These are phyloP conservation scores for Colletotrichum noveboracense DNA, from an alignment of 2,329 filamentous ascomycete species.

Conservation along the genomic window DNA sequence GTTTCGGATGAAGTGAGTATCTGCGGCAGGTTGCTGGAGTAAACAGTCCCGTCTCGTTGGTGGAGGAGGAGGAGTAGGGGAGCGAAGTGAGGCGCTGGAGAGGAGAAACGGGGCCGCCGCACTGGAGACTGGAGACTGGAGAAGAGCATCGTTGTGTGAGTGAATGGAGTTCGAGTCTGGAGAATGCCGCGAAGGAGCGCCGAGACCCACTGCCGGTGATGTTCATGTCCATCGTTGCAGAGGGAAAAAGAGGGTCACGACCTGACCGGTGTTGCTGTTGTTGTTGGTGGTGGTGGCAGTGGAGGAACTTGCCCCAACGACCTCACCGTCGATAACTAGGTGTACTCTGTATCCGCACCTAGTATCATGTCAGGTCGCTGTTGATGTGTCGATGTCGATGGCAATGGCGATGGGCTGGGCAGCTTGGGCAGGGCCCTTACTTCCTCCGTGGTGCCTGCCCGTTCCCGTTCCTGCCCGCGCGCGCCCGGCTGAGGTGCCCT, in stretches of 20 bases:
- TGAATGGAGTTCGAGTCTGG: background rate
- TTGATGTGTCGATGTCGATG: background rate
- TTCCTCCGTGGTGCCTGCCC: background rate
- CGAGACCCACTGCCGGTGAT: background rate
- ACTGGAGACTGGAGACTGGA: background rate
- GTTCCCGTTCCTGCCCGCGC: background rate
- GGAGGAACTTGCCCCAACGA: background rate
- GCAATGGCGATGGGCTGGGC: background rate
- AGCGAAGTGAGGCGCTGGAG: background rate
- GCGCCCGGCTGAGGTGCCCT: background rate
- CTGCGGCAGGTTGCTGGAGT: background rate
- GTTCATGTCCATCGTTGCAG: background rate
- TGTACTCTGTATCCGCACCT: background rate
- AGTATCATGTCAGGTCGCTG: background rate
- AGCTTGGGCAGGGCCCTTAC: background rate
- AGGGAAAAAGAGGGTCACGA: background rate
- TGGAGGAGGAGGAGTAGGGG: background rate
- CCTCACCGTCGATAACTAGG: background rate
- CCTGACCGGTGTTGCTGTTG: background rate
- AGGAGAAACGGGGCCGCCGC: background rate
- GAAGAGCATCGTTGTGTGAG: background rate
- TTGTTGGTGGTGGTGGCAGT: background rate
- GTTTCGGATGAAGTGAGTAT: background rate
- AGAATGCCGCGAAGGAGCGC: constrained; percentile 7
- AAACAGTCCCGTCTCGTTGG: background rate